Evolutionary conservation across 257 asterid genomes (phyloP).

Genomic region (Capsicum chinense): DNA sequence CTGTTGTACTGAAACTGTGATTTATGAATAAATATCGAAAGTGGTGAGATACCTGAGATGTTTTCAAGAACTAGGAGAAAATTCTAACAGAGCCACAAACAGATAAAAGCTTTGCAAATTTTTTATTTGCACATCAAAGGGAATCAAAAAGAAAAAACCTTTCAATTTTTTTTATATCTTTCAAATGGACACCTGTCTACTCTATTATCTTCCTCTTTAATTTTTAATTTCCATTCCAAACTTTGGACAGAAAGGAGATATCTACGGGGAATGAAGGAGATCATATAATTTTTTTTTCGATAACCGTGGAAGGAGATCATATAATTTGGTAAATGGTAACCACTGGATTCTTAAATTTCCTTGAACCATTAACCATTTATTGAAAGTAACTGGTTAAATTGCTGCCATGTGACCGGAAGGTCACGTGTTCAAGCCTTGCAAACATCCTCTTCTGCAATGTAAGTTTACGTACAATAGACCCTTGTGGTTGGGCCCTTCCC

Average conservation of each 20-base stretch:
- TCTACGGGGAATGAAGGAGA: constrained; percentile 21
- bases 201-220: background rate
- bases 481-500: no score
- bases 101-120: background rate
- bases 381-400: background rate
- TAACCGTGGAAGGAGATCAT: no score
- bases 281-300: background rate
- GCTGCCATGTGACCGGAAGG: no score
- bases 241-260: constrained; percentile 14
- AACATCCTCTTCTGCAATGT: no score
- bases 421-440: no score
- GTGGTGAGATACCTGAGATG: constrained; percentile 27
- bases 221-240: background rate
- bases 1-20: background rate
- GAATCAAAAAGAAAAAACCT: background rate
- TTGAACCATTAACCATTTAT: constrained; percentile 10
- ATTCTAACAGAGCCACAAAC: background rate
- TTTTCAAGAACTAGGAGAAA: constrained; percentile 16
- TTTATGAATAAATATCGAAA: constrained; percentile 5
- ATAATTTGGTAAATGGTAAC: background rate
- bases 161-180: background rate
- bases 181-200: constrained; percentile 1
- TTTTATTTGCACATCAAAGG: background rate
- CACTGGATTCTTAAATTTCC: constrained; percentile 19
- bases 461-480: no score